Conservation (phyloP, 192 early-diverging fungal genomes). For the Coemansia sp. region DNA sequence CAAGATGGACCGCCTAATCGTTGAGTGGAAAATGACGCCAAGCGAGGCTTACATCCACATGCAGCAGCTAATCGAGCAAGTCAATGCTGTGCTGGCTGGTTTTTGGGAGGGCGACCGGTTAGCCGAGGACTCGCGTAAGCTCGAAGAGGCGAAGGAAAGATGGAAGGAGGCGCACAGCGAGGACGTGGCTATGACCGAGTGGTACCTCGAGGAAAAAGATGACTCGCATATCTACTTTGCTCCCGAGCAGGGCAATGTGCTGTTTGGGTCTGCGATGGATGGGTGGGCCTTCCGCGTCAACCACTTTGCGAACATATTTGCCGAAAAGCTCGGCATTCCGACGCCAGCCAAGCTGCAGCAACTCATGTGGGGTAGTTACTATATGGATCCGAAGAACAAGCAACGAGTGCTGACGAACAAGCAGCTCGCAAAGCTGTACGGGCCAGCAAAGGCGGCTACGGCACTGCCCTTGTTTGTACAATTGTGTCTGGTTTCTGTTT, state of each 20-base stretch:
- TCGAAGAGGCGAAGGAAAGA: slow-evolving; percentile 68
- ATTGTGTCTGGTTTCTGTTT: slow-evolving; percentile 91
- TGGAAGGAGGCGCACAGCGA: slow-evolving; percentile 61
- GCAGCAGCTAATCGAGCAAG: slow-evolving; percentile 94
- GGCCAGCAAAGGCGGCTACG: slow-evolving; percentile 33
- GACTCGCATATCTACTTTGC: slow-evolving; percentile 96
- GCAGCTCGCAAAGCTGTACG: slow-evolving; percentile 78
- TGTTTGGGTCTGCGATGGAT: slow-evolving; percentile 95
- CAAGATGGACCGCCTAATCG: slow-evolving; percentile 96
- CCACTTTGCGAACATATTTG: slow-evolving; percentile 93
- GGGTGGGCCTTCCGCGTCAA: slow-evolving; percentile 97
- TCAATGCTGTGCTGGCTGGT: slow-evolving; percentile 94
- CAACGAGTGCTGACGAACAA: slow-evolving; percentile 82
- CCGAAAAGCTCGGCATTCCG: slow-evolving; percentile 71
- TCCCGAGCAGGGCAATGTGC: slow-evolving; percentile 94
- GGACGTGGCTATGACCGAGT: slow-evolving; percentile 65
- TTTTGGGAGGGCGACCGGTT: slow-evolving; percentile 91
- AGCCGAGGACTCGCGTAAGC: slow-evolving; percentile 70
- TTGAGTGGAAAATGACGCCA: slow-evolving; percentile 91
- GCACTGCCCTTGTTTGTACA: slow-evolving; percentile 91
- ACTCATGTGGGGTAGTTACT: slow-evolving; percentile 97
- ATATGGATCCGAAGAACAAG: slow-evolving; percentile 95
- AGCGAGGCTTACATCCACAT: slow-evolving; percentile 91
- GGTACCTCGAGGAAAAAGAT: slow-evolving; percentile 88
- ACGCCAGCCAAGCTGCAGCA: slow-evolving; percentile 66